These are phyloP conservation scores for Taiozyma sp. DNA, from an alignment of 1,139 yeast species.

Conservation along the genomic window DNA sequence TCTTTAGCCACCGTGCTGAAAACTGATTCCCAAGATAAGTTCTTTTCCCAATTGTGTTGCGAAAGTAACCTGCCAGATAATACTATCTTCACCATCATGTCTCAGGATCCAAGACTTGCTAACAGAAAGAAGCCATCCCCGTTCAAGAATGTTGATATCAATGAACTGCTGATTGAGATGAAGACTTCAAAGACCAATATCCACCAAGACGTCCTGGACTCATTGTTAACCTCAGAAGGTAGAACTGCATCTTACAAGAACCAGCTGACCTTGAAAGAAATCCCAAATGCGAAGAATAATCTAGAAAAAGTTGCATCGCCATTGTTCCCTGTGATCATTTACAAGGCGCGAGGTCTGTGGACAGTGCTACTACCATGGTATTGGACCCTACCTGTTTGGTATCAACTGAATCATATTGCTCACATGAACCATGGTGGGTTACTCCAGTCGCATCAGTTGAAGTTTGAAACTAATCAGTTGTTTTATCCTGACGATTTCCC, in stretches of 20 bases:
- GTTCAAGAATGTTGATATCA: constrained; percentile 28
- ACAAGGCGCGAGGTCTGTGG: constrained; percentile 46
- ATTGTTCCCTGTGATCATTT: constrained; percentile 57
- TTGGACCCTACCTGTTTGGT: constrained; percentile 90
- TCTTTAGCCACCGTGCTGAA: constrained; percentile 58
- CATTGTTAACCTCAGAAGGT: constrained; percentile 39
- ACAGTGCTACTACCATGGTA: constrained; percentile 75
- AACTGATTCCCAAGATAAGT: constrained; percentile 21
- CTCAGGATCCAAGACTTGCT: constrained; percentile 72
- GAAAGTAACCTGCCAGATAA: constrained; percentile 47
- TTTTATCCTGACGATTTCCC: constrained; percentile 75
- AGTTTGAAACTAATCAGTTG: constrained; percentile 52
- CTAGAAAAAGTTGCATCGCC: constrained; percentile 29
- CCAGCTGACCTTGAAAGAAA: constrained; percentile 53
- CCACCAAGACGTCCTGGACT: constrained; percentile 24
- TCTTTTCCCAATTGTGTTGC: constrained; percentile 32
- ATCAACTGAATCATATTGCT: constrained; percentile 52
- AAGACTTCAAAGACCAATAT: constrained; percentile 18
- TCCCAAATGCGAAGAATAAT: constrained; percentile 21
- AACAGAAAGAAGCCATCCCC: constrained; percentile 38
- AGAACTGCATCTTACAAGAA: constrained; percentile 52
- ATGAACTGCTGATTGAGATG: constrained; percentile 24
- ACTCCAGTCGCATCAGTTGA: constrained; percentile 67
- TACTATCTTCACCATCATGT: constrained; percentile 48
- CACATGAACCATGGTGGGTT: constrained; percentile 69